phyloP scores from a whole-genome alignment of 768 basidiomycete species.

The Amanita subjunquillea region DNA sequence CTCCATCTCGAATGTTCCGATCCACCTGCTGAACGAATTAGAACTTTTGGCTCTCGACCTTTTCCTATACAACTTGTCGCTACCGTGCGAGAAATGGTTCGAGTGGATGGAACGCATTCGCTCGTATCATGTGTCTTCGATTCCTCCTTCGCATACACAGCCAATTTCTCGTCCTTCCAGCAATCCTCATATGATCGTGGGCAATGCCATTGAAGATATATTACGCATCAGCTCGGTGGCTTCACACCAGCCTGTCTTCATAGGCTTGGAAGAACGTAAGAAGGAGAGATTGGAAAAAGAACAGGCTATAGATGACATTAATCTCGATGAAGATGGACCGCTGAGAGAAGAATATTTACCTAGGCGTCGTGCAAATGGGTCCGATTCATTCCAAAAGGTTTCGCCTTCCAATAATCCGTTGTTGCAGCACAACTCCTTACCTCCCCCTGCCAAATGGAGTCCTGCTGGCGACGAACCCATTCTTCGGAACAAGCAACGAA shows the following conservation, averaged over 20 bases:
- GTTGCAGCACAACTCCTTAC: slow-evolving; percentile 27
- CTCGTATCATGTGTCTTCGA: slow-evolving; percentile 53
- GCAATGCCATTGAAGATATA: slow-evolving; percentile 61
- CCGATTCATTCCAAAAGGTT: slow-evolving; percentile 6
- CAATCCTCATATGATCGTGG: slow-evolving; percentile 60
- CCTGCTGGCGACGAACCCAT: slow-evolving; percentile 74
- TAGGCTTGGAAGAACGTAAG: slow-evolving; percentile 59
- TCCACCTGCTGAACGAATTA: slow-evolving; percentile 58
- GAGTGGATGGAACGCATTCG: slow-evolving; percentile 61
- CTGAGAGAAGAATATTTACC: slow-evolving; percentile 76
- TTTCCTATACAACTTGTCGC: slow-evolving; percentile 60
- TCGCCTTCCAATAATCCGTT: slow-evolving; percentile 6
- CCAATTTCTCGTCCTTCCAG: slow-evolving; percentile 72
- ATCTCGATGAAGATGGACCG: slow-evolving; percentile 78
- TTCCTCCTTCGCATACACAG: slow-evolving; percentile 51
- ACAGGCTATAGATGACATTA: slow-evolving; percentile 48
- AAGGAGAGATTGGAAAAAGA: slow-evolving; percentile 40
- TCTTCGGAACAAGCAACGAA: slow-evolving; percentile 39
- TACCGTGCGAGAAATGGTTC: slow-evolving; percentile 55
- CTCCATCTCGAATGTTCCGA: slow-evolving; percentile 67
- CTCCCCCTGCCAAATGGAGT: slow-evolving; percentile 76
- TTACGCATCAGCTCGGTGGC: slow-evolving; percentile 35
- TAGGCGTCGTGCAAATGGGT: slow-evolving; percentile 43
- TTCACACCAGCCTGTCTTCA: slow-evolving; percentile 55
- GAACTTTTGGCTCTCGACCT: slow-evolving; percentile 65